Percentiles rank a stretch among this genome's conserved stretches.
These are phyloP conservation scores for Xenoacremonium recifei DNA, from an alignment of 2,329 filamentous ascomycete species.

Conservation along the genomic window DNA sequence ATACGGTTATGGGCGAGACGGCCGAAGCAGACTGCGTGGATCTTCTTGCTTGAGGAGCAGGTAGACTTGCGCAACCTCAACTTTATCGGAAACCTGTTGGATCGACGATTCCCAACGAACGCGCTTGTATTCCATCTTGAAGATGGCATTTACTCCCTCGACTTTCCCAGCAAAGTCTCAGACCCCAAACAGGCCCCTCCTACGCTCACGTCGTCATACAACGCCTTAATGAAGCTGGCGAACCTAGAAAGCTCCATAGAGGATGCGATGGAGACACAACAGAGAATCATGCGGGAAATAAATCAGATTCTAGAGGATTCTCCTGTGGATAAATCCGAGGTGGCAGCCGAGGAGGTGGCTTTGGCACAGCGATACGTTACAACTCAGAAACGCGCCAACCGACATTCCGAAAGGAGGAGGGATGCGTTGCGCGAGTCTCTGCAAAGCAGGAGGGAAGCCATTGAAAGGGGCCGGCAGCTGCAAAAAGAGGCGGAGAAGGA, in stretches of 20 bases:
- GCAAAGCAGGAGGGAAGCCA: conserved; percentile 62
- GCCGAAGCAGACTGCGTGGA: conserved; percentile 50
- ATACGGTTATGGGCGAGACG: conserved; percentile 73
- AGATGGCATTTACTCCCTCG: conserved; percentile 83
- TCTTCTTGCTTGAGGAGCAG: conserved; percentile 67
- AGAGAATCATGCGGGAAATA: conserved; percentile 75
- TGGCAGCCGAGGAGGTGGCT: conserved; percentile 48
- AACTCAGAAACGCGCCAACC: conserved; percentile 65
- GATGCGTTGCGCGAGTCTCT: conserved; percentile 69
- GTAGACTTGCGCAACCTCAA: conserved; percentile 72
- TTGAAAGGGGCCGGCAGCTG: conserved; percentile 58
- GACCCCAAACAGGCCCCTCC: conserved; percentile 52
- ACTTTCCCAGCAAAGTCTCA: conserved; percentile 55
- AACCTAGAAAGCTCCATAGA: conserved; percentile 90
- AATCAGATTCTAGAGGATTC: conserved; percentile 52
- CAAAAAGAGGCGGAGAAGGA: conserved; percentile 60
- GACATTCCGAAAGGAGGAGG: conserved; percentile 58
- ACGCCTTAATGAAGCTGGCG: conserved; percentile 80
- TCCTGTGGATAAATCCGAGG: conserved; percentile 41
- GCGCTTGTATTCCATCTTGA: conserved; percentile 81
- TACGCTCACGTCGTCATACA: conserved; percentile 74
- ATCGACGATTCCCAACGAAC: conserved; percentile 75
- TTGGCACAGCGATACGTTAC: conserved; percentile 55
- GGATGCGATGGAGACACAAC: conserved; percentile 77
- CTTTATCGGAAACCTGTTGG: conserved; percentile 71